phyloP scores from a whole-genome alignment of 306 rosid genomes.

The Casuarina cunninghamiana region DNA sequence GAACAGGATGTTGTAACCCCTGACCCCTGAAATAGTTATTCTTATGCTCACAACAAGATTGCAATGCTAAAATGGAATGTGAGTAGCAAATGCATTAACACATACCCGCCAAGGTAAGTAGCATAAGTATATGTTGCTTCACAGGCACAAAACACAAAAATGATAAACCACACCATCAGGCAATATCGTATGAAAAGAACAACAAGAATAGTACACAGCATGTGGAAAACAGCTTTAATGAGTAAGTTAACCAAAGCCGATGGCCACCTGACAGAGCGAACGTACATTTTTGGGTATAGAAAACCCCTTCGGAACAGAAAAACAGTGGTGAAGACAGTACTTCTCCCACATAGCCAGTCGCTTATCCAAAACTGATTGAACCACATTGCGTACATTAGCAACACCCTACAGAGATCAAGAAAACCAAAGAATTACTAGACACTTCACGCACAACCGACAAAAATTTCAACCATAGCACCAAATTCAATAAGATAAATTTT shows the following conservation, averaged over 20 bases:
- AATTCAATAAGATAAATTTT: background rate
- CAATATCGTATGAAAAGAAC: background rate
- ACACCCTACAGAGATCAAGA: slow-evolving; percentile 49
- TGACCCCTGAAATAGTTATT: background rate
- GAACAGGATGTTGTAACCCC: background rate
- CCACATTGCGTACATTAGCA: slow-evolving; percentile 36
- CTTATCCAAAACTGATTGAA: slow-evolving; percentile 62
- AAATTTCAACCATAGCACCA: background rate
- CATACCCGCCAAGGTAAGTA: background rate
- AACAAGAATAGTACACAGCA: background rate
- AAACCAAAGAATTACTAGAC: background rate
- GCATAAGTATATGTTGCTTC: background rate
- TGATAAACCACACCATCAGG: background rate
- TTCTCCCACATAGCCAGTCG: slow-evolving; percentile 76
- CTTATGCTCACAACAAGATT: no score
- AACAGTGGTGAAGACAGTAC: slow-evolving; percentile 65
- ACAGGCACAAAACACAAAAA: background rate
- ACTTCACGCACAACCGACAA: background rate
- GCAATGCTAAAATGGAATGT: no score
- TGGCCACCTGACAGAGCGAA: background rate
- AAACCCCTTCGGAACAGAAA: slow-evolving; percentile 69
- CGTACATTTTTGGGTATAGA: slow-evolving; percentile 56
- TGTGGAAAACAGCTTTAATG: background rate
- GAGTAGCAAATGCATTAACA: no score
- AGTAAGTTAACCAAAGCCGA: background rate